Percentiles rank a stretch among this genome's conserved stretches.
Evolutionary conservation across 78 protist genomes (phyloP).

Genomic region (Dictyostelium firmibasis): DNA sequence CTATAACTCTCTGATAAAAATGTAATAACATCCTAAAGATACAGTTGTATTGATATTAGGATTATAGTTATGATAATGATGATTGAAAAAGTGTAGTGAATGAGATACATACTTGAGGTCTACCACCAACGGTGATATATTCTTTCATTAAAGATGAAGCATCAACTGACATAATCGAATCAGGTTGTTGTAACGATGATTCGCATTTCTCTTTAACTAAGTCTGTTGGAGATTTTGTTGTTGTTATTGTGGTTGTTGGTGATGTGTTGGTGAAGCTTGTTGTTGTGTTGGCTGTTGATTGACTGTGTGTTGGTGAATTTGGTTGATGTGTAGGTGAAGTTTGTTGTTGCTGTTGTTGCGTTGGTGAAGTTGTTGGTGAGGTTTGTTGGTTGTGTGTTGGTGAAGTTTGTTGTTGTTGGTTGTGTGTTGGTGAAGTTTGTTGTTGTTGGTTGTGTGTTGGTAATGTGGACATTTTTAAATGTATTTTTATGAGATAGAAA

Average conservation of each 20-base stretch:
- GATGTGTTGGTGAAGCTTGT: not conserved
- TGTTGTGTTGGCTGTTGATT: too few relatives aligned
- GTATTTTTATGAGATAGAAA: not conserved
- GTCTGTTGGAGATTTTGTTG: not conserved
- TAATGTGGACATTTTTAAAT: not conserved
- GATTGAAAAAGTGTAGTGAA: too few relatives aligned
- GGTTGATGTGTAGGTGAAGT: not conserved
- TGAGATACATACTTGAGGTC: conserved; percentile 22
- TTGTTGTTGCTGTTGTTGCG: not conserved
- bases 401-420: not conserved
- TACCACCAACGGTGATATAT: conserved; percentile 42
- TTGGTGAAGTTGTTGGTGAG: not conserved
- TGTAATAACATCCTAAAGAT: conserved; percentile 57
- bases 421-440: not conserved
- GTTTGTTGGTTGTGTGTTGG: not conserved
- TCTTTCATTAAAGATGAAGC: conserved; percentile 43
- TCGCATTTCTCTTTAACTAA: conserved; percentile 16
- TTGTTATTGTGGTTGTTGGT: not conserved
- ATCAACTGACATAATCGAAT: conserved; percentile 66
- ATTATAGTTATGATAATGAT: not conserved
- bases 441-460: not conserved
- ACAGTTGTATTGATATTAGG: not conserved
- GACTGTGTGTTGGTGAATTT: not conserved
- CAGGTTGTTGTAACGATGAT: conserved; percentile 12
- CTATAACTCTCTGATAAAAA: conserved; percentile 64